Conservation (phyloP, 371 early-diverging fungal genomes). For the Homolaphlyctis polyrhiza region DNA sequence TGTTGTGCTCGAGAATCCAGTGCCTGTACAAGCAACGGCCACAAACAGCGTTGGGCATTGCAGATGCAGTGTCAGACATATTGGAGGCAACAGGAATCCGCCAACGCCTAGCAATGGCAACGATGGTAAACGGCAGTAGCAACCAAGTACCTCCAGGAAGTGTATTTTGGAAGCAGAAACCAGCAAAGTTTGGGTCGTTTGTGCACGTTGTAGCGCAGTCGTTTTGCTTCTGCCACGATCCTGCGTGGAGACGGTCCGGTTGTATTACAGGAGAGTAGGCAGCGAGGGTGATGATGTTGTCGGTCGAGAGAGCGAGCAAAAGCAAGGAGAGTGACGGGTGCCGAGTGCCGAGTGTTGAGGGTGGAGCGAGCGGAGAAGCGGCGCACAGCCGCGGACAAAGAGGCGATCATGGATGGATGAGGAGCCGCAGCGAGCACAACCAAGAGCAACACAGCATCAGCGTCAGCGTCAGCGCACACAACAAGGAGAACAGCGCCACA, state of each 20-base stretch:
- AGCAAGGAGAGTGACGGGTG: neutral
- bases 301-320: neutral
- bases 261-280: neutral
- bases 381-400: neutral
- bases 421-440: too few relatives aligned
- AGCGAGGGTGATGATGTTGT: neutral
- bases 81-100: neutral
- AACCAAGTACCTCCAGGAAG: conserved; percentile 4
- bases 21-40: neutral
- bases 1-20: neutral
- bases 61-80: neutral
- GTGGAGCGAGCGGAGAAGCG: neutral
- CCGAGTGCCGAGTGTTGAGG: neutral
- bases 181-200: neutral
- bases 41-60: neutral
- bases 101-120: neutral
- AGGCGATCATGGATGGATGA: neutral
- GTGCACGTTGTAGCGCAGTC: neutral
- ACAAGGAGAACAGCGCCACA: too few relatives aligned
- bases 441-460: too few relatives aligned
- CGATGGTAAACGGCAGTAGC: neutral
- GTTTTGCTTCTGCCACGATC: neutral
- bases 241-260: neutral
- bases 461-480: too few relatives aligned
- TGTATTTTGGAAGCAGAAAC: conserved; percentile 1